Evolutionary conservation across 2,329 filamentous ascomycete species (phyloP).

Genomic region (Pseudogymnoascus sp.): DNA sequence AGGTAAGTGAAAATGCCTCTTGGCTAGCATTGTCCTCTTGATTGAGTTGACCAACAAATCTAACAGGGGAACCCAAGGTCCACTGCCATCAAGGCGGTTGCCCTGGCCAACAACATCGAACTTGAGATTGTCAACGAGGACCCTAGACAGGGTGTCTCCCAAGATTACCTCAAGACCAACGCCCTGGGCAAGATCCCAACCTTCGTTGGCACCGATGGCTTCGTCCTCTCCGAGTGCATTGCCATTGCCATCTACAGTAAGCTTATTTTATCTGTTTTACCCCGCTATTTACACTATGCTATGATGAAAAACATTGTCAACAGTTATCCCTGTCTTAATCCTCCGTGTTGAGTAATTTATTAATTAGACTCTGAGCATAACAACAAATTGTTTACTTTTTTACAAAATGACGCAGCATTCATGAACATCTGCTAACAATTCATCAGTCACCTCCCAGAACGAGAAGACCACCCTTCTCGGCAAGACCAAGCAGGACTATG

Average conservation of each 20-base stretch:
- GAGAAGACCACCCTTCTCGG: constrained; percentile 99
- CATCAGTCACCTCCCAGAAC: constrained; percentile 91
- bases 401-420: constrained; percentile 12
- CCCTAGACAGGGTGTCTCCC: constrained; percentile 52
- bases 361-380: constrained; percentile 68
- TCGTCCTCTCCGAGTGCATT: constrained; percentile 77
- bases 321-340: constrained; percentile 99
- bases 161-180: constrained; percentile 79
- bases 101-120: constrained; percentile 95
- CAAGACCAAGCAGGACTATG: constrained; percentile 99
- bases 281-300: constrained; percentile 16
- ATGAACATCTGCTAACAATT: constrained; percentile 19
- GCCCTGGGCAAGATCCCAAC: constrained; percentile 85
- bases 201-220: constrained; percentile 89
- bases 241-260: constrained; percentile 96
- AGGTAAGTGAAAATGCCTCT: constrained; percentile 45
- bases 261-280: constrained; percentile 35
- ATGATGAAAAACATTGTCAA: constrained; percentile 50
- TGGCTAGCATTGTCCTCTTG: constrained; percentile 20
- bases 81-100: constrained; percentile 80
- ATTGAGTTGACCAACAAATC: constrained; percentile 16
- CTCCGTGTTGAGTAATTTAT: constrained; percentile 72
- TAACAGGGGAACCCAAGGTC: constrained; percentile 79
- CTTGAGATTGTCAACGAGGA: constrained; percentile 73
- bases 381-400: constrained; percentile 12